Conservation (phyloP, 768 basidiomycete genomes). For the Panellus pusillus region DNA sequence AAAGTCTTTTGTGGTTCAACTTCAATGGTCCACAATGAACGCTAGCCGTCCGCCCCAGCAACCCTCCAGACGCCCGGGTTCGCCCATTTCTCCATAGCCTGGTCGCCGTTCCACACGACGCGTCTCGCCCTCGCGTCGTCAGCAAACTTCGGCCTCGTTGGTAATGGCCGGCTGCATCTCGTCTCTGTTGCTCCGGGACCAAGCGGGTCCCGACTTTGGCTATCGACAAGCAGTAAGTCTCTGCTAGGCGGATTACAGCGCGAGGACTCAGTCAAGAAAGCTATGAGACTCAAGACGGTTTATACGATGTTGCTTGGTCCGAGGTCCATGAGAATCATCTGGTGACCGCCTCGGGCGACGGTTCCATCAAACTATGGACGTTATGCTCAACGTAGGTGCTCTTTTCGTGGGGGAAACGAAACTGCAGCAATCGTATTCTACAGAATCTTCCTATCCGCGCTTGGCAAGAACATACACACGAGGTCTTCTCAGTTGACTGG, state of each 20-base stretch:
- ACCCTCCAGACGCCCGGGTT: constrained; percentile 75
- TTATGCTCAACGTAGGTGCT: constrained; percentile 70
- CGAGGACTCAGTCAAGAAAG: constrained; percentile 41
- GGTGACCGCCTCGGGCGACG: constrained; percentile 86
- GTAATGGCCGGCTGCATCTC: constrained; percentile 86
- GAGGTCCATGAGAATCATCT: constrained; percentile 94
- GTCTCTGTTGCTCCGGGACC: constrained; percentile 53
- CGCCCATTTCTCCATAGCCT: constrained; percentile 77
- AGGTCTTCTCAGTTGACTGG: constrained; percentile 95
- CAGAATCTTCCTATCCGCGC: constrained; percentile 87
- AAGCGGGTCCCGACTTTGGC: constrained; percentile 43
- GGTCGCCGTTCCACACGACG: constrained; percentile 82
- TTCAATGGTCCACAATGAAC: constrained; percentile 32
- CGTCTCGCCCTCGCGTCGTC: constrained; percentile 79
- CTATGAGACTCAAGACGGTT: constrained; percentile 86
- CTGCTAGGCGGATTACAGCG: neutral
- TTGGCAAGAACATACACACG: constrained; percentile 94
- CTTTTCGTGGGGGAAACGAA: neutral
- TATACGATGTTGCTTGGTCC: constrained; percentile 93
- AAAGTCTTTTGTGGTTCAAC: too few species aligned
- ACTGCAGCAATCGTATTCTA: constrained; percentile 22
- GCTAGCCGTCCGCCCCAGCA: constrained; percentile 39
- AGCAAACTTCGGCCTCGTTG: constrained; percentile 93
- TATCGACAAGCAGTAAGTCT: constrained; percentile 69
- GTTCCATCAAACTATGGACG: constrained; percentile 88